Evolutionary conservation across 352 stramenopile species (phyloP).

Genomic region (Globisporangium acanthophoron): DNA sequence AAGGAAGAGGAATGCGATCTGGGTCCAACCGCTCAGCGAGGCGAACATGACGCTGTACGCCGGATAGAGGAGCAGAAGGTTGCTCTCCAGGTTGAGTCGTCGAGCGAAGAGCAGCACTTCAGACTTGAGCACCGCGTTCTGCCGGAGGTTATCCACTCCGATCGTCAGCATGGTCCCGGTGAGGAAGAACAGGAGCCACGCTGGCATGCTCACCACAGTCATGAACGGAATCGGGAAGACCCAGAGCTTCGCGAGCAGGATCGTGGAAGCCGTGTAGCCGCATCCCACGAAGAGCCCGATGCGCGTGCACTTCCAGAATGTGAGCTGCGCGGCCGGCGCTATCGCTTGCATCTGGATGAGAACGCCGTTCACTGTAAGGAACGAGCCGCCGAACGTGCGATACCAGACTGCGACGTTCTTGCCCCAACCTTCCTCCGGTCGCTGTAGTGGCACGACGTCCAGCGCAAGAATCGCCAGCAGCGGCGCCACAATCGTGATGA

Average conservation of each 20-base stretch:
- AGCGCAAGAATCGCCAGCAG: slow-evolving; percentile 3
- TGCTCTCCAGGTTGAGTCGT: slow-evolving; percentile 11
- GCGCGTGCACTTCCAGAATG: background rate
- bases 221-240: no score
- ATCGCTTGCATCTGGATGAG: background rate
- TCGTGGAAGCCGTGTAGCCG: background rate
- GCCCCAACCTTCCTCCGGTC: slow-evolving; percentile 1
- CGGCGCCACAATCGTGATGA: slow-evolving; percentile 3
- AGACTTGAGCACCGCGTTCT: slow-evolving; percentile 12
- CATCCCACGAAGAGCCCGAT: background rate
- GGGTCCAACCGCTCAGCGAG: slow-evolving; percentile 7
- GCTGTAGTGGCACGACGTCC: slow-evolving; percentile 3
- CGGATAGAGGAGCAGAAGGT: slow-evolving; percentile 24
- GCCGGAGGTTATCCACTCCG: slow-evolving; percentile 10
- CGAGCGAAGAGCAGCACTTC: slow-evolving; percentile 13
- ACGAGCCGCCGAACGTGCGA: background rate
- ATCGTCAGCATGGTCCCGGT: slow-evolving; percentile 5
- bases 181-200: slow-evolving; percentile 15
- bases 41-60: slow-evolving; percentile 24
- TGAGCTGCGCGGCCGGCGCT: background rate
- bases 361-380: background rate
- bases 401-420: slow-evolving; percentile 1
- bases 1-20: slow-evolving; percentile 20
- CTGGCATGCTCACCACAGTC: slow-evolving; percentile 9
- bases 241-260: slow-evolving; percentile 25